Base-by-base conservation (phyloP, 345 rosid species). In the Streptanthus diversifolius region DNA sequence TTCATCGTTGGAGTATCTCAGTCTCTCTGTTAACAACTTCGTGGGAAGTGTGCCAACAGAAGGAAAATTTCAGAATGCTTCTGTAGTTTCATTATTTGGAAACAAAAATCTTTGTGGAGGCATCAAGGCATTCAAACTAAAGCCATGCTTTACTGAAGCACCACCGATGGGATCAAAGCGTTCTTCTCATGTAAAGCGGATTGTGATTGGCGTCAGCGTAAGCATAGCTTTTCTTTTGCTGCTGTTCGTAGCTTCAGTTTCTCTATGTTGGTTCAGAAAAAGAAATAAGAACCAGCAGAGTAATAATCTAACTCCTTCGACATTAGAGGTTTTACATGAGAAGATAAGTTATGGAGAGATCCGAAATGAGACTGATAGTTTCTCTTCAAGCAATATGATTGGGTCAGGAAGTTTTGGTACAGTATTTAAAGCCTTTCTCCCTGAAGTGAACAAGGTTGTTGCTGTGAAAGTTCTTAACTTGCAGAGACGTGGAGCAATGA, bases 81-180 rank as follows among this genome's bases (percentile, higher is more conserved):
- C 32, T 4, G 44, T 41, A 5, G 30, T 18, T 10, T 73, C 47
- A 0, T 2, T 80, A n/a, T 32, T 7, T 7, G 73, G 80, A 32
- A 72, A 76, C 27, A 37, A 8, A 12, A 3, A 72, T n/a, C 68
- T 72, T 0, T 75, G 83, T 45, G 74, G 78, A 36, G 77, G 75
- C 7, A 62, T 54, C n/a, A 19, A 17, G 7, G 43, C 39, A 8
- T 9, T 63, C 7, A 5, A 57, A 45, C 63, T 76, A n/a, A 61
- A 59, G 0, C 21, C 15, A 35, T 82, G 85, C 33, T 2, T 40
- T 7, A 22, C 0, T 0, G 7, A 35, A 53, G 14, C 53, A 32
- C 15, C 27, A n/a, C n/a, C n/a, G n/a, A n/a, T n/a, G n/a, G n/a
- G n/a, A n/a, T n/a, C n/a, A 2, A 58, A 33, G 0, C 24, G 2